Evolutionary conservation across 768 basidiomycete species (phyloP).

Genomic region (Tricholoma terreum): DNA sequence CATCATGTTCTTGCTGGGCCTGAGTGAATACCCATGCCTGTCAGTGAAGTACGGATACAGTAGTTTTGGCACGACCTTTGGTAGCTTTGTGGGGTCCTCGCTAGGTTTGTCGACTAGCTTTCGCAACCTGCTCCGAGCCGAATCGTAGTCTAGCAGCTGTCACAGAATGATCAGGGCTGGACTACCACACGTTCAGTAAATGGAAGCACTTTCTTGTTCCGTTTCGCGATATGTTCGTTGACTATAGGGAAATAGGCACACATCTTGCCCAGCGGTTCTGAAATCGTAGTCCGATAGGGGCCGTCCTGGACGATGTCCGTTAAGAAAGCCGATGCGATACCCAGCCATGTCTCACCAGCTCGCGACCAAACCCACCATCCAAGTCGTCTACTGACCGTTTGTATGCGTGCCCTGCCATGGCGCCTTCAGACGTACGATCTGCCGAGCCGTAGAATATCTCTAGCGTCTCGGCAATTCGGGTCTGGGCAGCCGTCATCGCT

Average conservation of each 20-base stretch:
- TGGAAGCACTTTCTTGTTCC: constrained; percentile 85
- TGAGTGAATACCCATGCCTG: constrained; percentile 24
- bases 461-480: constrained; percentile 89
- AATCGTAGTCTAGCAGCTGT: constrained; percentile 93
- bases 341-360: constrained; percentile 57
- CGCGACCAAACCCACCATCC: constrained; percentile 77
- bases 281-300: constrained; percentile 91
- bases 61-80: constrained; percentile 36
- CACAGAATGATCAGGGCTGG: not conserved
- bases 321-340: not conserved
- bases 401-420: constrained; percentile 97
- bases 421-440: constrained; percentile 82
- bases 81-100: constrained; percentile 90
- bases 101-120: constrained; percentile 90
- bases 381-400: constrained; percentile 93
- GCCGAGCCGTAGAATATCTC: constrained; percentile 89
- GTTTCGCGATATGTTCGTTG: constrained; percentile 90
- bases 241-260: constrained; percentile 91
- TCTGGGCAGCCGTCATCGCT: constrained; percentile 96
- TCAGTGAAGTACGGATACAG: not conserved
- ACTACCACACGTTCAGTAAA: not conserved
- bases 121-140: constrained; percentile 84
- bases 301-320: constrained; percentile 59
- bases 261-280: constrained; percentile 96
- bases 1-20: constrained; percentile 96